Base-by-base conservation (phyloP, 2,329 filamentous ascomycete species). In the Diaporthe aspalathi region DNA sequence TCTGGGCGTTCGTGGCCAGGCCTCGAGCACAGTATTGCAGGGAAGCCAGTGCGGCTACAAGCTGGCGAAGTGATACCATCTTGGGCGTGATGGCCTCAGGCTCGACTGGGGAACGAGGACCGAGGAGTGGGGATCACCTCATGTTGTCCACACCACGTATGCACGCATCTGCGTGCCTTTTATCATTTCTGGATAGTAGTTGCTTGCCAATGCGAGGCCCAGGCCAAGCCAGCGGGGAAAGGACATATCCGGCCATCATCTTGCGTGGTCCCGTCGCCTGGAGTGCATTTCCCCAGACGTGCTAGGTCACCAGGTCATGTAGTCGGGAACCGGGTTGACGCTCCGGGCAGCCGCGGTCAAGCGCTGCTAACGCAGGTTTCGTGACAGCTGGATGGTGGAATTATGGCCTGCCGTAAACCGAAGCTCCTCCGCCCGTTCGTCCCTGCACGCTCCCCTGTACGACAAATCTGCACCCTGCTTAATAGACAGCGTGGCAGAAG, bases 381-480 rank as follows among this genome's bases (percentile, higher is more conserved):
- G 56, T 54, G 71, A 27, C 22, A 60, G 56, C 68, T 73, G 63
- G 69, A 17, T 73, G 71, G 71, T 73, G 71, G 71, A 68, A 73
- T 49, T 71, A 38, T 43, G 53, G 4, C 29, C 53, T 50, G 53
- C 53, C 67, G 22, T 32, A 7, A 52, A 60, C 67, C 67, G 29
- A 68, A 22, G 43, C 45, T 50, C 60, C 53, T 52, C 67, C 53
- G 43, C 45, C 45, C 35, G 45, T 24, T 54, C 56, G 67, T 40
- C 53, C 53, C 67, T 57, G 52, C 52, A 68, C 16, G 54, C 14
- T 35, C 22, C 54, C 54, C 54, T 60, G 56, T 35, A 57, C 54
- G 14, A 27, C 35, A 43, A 57, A 17, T 11, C 35, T 60, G 56
- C 38, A 29, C 16, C 38, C 38, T 24, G 56, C 56, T 38, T 43